Percentiles rank a stretch among this genome's conserved stretches.
phyloP scores from a whole-genome alignment of 306 rosid genomes.

The Urtica urens region DNA sequence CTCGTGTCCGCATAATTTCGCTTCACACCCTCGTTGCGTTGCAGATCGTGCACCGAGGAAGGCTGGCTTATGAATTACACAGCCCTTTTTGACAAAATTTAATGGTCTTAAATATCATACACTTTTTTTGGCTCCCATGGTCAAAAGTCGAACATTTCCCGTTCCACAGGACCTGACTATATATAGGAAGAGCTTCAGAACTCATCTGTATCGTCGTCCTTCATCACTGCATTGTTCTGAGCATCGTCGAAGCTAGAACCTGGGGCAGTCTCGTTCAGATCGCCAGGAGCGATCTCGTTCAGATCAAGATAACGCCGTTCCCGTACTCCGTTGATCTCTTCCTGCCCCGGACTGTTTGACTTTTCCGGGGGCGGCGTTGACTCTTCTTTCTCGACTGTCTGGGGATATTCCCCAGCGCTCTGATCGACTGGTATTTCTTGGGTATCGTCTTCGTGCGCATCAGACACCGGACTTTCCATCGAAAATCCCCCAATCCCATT shows the following conservation, averaged over 20 bases:
- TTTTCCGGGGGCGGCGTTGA: conserved; percentile 58
- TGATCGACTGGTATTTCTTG: conserved; percentile 54
- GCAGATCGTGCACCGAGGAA: conserved; percentile 44
- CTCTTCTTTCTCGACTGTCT: conserved; percentile 36
- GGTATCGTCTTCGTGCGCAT: conserved; percentile 38
- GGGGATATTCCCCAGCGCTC: conserved; percentile 34
- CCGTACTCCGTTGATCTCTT: conserved; percentile 51
- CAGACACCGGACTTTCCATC: conserved; percentile 68
- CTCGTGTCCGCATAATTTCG: conserved; percentile 50
- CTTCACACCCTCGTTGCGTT: conserved; percentile 46
- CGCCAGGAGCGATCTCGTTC: conserved; percentile 90
- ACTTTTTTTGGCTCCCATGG: conserved; percentile 34
- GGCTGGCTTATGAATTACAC: conserved; percentile 45
- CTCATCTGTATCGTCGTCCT: conserved; percentile 60
- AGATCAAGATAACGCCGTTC: conserved; percentile 76
- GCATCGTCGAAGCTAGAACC: conserved; percentile 85
- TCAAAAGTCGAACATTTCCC: conserved; percentile 23
- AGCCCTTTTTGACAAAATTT: conserved; percentile 91
- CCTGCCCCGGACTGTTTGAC: conserved; percentile 51
- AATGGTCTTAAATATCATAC: conserved; percentile 56
- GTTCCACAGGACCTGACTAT: conserved; percentile 20
- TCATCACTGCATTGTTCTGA: conserved; percentile 46
- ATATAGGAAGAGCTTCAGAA: conserved; percentile 45
- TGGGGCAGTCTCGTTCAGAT: conserved; percentile 93
- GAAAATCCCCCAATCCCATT: conserved; percentile 70